Conservation (phyloP, 306 rosid genomes). For the Betula pendula region DNA sequence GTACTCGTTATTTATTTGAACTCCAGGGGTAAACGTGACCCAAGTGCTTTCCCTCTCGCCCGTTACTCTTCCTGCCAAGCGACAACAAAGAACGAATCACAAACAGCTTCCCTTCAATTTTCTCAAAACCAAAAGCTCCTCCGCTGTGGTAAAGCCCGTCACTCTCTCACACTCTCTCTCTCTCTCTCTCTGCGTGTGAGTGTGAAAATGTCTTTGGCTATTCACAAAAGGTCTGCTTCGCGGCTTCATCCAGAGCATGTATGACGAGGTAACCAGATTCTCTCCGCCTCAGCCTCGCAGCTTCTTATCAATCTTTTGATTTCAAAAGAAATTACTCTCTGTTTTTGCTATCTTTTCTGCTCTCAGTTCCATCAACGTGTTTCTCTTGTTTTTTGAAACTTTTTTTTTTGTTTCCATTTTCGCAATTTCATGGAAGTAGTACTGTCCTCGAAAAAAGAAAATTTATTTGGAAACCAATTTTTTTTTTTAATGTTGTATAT, state of each 20-base stretch:
- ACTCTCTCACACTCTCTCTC: not conserved
- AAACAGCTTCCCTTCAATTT: not conserved
- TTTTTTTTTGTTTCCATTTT: not conserved
- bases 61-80: not conserved
- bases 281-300: not conserved
- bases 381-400: not conserved
- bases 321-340: not conserved
- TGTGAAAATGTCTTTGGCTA: not conserved
- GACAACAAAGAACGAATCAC: not conserved
- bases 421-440: not conserved
- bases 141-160: not conserved
- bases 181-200: not conserved
- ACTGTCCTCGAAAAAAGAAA: not conserved
- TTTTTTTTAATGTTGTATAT: no score
- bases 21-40: not conserved
- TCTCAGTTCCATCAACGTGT: not conserved
- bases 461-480: not conserved
- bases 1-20: not conserved
- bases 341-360: not conserved
- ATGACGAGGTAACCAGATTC: conserved; percentile 17
- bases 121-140: not conserved
- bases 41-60: not conserved
- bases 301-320: not conserved
- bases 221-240: conserved; percentile 9
- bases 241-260: conserved; percentile 22